These are phyloP conservation scores for Kodamaea kaohsiungensis DNA, from an alignment of 805 yeast genomes.

Conservation along the genomic window DNA sequence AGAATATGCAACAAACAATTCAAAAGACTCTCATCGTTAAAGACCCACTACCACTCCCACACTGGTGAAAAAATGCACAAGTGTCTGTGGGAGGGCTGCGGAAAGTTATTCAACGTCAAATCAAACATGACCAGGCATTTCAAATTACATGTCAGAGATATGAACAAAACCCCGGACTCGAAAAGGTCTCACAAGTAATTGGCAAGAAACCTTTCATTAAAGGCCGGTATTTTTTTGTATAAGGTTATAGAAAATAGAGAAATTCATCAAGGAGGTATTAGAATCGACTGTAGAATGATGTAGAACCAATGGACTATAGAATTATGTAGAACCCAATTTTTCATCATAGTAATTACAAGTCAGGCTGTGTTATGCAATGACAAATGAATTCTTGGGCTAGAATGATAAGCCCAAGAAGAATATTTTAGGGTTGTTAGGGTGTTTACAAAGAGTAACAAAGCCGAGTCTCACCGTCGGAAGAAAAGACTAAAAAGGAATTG, in stretches of 20 bases:
- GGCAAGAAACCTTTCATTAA: not conserved
- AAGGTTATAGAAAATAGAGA: not conserved
- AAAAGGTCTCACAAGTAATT: not conserved
- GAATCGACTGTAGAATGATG: no score
- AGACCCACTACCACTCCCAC: slow-evolving; percentile 78
- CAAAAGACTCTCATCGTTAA: slow-evolving; percentile 79
- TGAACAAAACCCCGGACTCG: not conserved
- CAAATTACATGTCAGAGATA: slow-evolving; percentile 53
- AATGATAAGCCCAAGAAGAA: no score
- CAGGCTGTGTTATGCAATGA: no score
- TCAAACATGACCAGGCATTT: slow-evolving; percentile 82
- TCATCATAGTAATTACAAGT: no score
- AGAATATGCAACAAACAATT: slow-evolving; percentile 71
- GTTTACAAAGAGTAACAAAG: no score
- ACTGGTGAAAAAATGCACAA: slow-evolving; percentile 39
- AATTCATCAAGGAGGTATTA: no score
- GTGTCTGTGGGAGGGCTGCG: slow-evolving; percentile 61
- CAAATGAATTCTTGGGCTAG: no score
- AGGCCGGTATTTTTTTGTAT: not conserved
- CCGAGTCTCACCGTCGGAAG: no score
- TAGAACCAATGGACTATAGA: no score
- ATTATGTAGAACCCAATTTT: no score
- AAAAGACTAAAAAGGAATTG: no score
- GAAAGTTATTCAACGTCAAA: slow-evolving; percentile 69
- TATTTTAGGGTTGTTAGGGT: no score